phyloP scores from a whole-genome alignment of 2,329 filamentous ascomycete species.

The Stenocarpella maydis region DNA sequence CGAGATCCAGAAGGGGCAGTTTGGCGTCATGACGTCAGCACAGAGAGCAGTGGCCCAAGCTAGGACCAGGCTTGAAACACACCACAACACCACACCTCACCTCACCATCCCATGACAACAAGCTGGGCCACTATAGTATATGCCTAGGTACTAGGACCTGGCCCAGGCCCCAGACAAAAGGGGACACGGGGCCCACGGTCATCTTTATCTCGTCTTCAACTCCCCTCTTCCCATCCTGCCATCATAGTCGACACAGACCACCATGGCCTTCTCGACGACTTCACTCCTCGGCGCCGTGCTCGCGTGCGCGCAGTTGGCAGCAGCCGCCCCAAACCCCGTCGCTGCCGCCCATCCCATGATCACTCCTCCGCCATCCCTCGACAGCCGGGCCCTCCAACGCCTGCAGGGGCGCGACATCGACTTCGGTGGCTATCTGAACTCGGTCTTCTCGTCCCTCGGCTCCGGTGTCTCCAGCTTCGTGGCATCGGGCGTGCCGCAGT shows the following conservation, averaged over 20 bases:
- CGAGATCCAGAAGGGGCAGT: constrained; percentile 22
- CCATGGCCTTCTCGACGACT: constrained; percentile 20
- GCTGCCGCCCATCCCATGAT: constrained; percentile 39
- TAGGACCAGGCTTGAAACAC: constrained; percentile 25
- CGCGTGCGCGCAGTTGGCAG: constrained; percentile 35
- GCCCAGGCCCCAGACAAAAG: constrained; percentile 18
- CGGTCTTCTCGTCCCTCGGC: constrained; percentile 60
- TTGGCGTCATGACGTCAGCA: constrained; percentile 12
- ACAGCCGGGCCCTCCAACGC: constrained; percentile 46
- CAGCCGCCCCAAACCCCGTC: constrained; percentile 31
- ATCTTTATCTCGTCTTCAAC: neutral
- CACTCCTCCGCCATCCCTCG: constrained; percentile 40
- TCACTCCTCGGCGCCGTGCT: constrained; percentile 29
- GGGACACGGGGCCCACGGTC: neutral
- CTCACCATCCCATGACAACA: constrained; percentile 1
- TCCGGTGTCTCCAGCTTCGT: constrained; percentile 67
- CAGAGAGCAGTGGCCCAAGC: neutral
- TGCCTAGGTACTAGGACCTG: no score
- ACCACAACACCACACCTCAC: neutral
- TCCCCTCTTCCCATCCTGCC: neutral
- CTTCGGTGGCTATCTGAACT: constrained; percentile 59
- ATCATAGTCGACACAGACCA: neutral
- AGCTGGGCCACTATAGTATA: neutral
- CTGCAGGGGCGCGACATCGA: constrained; percentile 39
- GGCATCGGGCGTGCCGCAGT: constrained; percentile 71